These are phyloP conservation scores for Termitomyces sp. DNA, from an alignment of 768 basidiomycete genomes.

Conservation along the genomic window DNA sequence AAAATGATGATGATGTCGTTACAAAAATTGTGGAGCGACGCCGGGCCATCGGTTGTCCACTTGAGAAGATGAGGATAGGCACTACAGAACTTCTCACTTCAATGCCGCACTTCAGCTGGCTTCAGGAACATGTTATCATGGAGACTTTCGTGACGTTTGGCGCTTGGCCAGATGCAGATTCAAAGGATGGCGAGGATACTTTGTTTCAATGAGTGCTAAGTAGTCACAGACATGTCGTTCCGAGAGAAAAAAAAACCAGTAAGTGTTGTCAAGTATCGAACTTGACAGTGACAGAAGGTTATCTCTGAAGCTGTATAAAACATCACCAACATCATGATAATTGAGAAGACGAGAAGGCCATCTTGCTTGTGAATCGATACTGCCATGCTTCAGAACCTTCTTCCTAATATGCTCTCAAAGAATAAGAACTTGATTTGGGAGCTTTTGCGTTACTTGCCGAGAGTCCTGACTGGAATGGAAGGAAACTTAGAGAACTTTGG, in stretches of 20 bases:
- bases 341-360: neutral
- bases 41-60: constrained; percentile 18
- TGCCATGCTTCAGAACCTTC: neutral
- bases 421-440: neutral
- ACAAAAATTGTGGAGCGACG: constrained; percentile 21
- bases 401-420: neutral
- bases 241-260: neutral
- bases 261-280: neutral
- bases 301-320: neutral
- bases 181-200: constrained; percentile 26
- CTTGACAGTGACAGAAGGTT: neutral
- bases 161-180: constrained; percentile 25
- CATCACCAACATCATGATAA: neutral
- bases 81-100: constrained; percentile 15
- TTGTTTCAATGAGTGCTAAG: constrained; percentile 12
- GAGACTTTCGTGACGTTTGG: constrained; percentile 20
- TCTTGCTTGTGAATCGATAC: neutral
- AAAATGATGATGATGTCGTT: constrained; percentile 19
- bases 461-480: neutral
- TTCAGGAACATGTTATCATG: constrained; percentile 14
- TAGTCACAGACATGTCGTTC: neutral
- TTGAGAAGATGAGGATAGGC: constrained; percentile 25
- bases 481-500: neutral
- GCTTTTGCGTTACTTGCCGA: neutral
- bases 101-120: constrained; percentile 8